Conservation (phyloP, 1,139 yeast genomes). For the Pichia sp. region DNA sequence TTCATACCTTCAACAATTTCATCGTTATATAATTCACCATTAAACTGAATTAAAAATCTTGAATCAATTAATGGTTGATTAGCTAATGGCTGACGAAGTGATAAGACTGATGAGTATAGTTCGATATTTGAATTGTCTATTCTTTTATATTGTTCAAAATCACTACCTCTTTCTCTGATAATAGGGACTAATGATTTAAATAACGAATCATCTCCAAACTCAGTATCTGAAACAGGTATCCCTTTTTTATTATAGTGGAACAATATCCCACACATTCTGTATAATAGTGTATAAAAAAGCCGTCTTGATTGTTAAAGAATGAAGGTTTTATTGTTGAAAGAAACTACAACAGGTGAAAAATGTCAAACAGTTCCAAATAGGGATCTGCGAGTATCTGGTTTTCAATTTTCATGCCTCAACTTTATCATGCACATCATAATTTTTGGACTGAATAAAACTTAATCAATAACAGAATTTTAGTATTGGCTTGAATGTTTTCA, state of each 20-base stretch:
- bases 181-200: constrained; percentile 35
- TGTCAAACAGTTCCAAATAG: background rate
- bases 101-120: constrained; percentile 60
- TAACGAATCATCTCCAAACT: background rate
- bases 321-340: background rate
- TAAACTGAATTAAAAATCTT: constrained; percentile 55
- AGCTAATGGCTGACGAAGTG: constrained; percentile 71
- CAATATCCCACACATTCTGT: constrained; percentile 40
- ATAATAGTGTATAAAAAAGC: no score
- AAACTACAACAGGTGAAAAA: no score
- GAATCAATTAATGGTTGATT: constrained; percentile 52
- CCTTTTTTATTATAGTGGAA: constrained; percentile 22
- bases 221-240: constrained; percentile 8
- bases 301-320: background rate
- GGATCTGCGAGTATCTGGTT: background rate
- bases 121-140: constrained; percentile 3
- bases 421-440: background rate
- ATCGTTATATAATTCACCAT: constrained; percentile 76
- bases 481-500: no score
- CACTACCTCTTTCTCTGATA: constrained; percentile 51
- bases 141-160: constrained; percentile 30
- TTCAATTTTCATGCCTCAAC: background rate
- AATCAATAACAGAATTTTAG: no score
- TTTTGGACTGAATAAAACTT: background rate
- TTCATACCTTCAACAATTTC: constrained; percentile 40